These are phyloP conservation scores for Globisporangium nagaii DNA, from an alignment of 352 stramenopile genomes.

Conservation along the genomic window DNA sequence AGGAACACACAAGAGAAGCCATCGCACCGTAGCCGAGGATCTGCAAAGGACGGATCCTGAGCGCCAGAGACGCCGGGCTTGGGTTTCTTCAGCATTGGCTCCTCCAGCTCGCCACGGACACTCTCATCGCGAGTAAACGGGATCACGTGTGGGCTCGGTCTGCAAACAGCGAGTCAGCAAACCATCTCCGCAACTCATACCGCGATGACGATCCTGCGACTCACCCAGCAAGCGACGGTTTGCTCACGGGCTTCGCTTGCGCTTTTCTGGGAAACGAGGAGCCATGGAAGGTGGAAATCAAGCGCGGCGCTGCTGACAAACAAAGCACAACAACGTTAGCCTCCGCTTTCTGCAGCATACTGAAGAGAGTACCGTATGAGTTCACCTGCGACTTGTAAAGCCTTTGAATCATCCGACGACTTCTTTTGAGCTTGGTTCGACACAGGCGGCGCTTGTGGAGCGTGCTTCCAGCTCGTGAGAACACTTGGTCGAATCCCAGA, in stretches of 20 bases:
- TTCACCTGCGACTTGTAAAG: too few relatives aligned
- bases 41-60: background rate
- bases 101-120: background rate
- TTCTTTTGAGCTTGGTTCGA: background rate
- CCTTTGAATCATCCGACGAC: background rate
- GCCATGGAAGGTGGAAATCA: background rate
- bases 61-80: background rate
- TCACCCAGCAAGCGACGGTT: background rate
- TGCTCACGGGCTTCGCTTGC: background rate
- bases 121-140: slow-evolving; percentile 2
- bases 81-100: slow-evolving; percentile 4
- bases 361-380: too few relatives aligned
- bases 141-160: slow-evolving; percentile 8
- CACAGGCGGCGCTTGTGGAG: background rate
- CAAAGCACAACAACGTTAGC: background rate
- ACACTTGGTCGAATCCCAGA: background rate
- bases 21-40: slow-evolving; percentile 1
- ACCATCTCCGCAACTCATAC: background rate
- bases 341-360: too few relatives aligned
- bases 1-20: background rate
- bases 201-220: too few relatives aligned
- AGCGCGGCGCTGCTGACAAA: background rate
- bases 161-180: background rate
- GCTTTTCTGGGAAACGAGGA: background rate
- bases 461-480: background rate